Conservation (phyloP, 768 basidiomycete species). For the Calocera viscosa region DNA sequence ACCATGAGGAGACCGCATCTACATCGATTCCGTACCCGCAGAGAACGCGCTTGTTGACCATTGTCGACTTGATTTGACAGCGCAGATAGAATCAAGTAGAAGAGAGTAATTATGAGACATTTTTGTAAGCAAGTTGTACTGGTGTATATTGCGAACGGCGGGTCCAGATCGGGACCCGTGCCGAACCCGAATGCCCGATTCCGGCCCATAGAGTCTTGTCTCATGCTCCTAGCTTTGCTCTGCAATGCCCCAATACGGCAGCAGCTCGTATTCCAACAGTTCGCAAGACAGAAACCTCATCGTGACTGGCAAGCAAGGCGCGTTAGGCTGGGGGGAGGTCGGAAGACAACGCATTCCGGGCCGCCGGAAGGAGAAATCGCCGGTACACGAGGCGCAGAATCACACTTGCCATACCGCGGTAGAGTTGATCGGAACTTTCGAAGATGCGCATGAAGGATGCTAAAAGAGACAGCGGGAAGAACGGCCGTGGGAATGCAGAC, state of each 20-base stretch:
- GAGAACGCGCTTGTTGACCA: not conserved
- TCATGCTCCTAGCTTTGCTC: not conserved
- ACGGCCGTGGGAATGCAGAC: not conserved
- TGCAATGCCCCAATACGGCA: too few species aligned
- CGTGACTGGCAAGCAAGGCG: too few species aligned
- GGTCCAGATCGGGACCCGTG: conserved; percentile 5
- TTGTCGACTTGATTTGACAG: not conserved
- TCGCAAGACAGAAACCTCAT: too few species aligned
- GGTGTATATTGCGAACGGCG: not conserved
- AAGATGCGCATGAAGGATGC: too few species aligned
- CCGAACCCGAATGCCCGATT: conserved; percentile 1
- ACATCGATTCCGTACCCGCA: not conserved
- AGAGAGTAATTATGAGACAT: not conserved
- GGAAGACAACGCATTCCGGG: too few species aligned
- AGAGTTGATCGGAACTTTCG: too few species aligned
- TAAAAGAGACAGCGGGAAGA: too few species aligned
- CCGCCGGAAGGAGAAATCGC: too few species aligned
- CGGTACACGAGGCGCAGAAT: too few species aligned
- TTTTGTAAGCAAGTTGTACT: not conserved
- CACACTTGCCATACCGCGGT: too few species aligned
- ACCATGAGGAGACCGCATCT: not conserved
- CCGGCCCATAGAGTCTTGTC: not conserved
- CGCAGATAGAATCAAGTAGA: not conserved
- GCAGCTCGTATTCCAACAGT: too few species aligned
- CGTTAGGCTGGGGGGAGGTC: too few species aligned